Conservation (phyloP, 1,284 basidiomycete genomes). For the Sanghuangporus weigelae region DNA sequence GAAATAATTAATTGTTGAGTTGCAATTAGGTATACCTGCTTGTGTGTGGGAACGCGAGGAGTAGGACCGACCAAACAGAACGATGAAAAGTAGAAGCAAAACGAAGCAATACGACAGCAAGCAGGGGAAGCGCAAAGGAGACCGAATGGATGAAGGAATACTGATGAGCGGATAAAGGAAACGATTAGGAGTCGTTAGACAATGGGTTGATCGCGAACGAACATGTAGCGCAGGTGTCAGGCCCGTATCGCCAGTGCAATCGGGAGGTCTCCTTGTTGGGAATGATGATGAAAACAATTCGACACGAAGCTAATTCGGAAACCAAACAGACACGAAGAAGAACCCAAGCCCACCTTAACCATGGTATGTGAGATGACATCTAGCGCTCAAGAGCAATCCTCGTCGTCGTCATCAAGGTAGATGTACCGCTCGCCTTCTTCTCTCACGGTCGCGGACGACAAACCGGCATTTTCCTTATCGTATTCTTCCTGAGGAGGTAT, state of each 20-base stretch:
- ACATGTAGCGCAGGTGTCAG: neutral
- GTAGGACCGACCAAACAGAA: neutral
- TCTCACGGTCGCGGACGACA: neutral
- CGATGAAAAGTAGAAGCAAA: neutral
- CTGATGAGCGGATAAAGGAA: neutral
- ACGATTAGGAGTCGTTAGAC: neutral
- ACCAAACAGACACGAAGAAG: neutral
- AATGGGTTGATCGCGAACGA: neutral
- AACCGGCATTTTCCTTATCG: slow-evolving; percentile 4
- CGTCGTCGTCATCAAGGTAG: slow-evolving; percentile 15
- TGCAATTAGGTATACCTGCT: neutral
- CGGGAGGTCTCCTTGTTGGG: neutral
- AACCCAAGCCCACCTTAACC: neutral
- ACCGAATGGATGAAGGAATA: neutral
- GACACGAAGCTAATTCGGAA: neutral
- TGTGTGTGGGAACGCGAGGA: neutral
- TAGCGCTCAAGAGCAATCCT: neutral
- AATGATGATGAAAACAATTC: neutral
- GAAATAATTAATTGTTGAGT: neutral
- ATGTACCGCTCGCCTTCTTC: slow-evolving; percentile 9
- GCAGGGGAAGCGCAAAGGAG: neutral
- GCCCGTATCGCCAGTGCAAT: neutral
- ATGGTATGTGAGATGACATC: neutral
- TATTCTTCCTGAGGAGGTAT: slow-evolving; percentile 16
- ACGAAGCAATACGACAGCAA: neutral